phyloP scores from a whole-genome alignment of 176 grass and related monocot genomes.

The Panicum miliaceum region DNA sequence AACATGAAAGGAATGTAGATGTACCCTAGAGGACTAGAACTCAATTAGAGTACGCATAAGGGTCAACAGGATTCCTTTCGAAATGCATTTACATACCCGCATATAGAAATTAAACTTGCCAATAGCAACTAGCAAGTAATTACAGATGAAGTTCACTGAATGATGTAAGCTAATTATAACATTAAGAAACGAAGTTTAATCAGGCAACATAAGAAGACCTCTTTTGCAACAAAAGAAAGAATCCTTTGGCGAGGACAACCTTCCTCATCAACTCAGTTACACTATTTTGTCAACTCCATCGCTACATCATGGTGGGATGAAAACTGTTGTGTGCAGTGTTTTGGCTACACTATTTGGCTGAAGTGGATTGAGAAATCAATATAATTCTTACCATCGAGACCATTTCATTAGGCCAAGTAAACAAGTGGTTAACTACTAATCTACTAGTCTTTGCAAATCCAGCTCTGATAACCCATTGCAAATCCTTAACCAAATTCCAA shows the following conservation, averaged over 20 bases:
- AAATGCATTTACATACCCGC: conserved; percentile 85
- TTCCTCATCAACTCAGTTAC: conserved; percentile 58
- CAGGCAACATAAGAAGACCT: no score
- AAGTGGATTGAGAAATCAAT: conserved; percentile 42
- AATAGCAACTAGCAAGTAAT: neutral
- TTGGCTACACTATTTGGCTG: conserved; percentile 66
- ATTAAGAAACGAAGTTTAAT: neutral
- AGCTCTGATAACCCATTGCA: no score
- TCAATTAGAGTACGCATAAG: conserved; percentile 97
- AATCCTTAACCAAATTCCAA: no score
- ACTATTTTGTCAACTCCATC: conserved; percentile 59
- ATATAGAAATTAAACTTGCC: conserved; percentile 30
- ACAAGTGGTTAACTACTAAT: neutral
- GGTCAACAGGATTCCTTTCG: conserved; percentile 93
- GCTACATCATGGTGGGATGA: conserved; percentile 73
- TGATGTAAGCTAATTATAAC: conserved; percentile 16
- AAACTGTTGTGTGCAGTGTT: conserved; percentile 53
- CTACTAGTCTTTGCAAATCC: no score
- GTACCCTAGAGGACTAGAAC: conserved; percentile 95
- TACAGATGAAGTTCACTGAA: conserved; percentile 8
- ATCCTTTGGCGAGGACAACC: conserved; percentile 39
- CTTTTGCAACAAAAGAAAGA: no score
- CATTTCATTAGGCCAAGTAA: conserved; percentile 8
- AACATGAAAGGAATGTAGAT: conserved; percentile 21
- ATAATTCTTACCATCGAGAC: neutral